These are phyloP conservation scores for Apiotrichum mycotoxinovorans DNA, from an alignment of 1,284 basidiomycete genomes.

Conservation along the genomic window DNA sequence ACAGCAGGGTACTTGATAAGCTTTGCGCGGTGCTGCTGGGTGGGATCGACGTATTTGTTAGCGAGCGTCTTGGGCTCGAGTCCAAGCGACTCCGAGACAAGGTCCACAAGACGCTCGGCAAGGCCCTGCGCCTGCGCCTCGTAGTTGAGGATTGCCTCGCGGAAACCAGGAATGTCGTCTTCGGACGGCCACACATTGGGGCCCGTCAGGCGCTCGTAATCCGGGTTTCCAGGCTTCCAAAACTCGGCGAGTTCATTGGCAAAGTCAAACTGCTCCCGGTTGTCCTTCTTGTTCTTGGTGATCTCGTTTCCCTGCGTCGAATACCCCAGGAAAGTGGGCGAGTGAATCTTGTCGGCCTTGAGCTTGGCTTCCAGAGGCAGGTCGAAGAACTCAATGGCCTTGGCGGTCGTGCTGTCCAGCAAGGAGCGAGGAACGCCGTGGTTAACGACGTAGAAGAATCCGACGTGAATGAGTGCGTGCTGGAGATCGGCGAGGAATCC, in stretches of 20 bases:
- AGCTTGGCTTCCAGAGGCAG: constrained; percentile 41
- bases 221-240: constrained; percentile 14
- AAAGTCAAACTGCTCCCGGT: constrained; percentile 24
- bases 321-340: constrained; percentile 21
- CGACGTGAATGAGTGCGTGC: constrained; percentile 17
- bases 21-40: constrained; percentile 22
- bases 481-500: constrained; percentile 15
- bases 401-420: constrained; percentile 9
- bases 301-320: constrained; percentile 22
- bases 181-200: constrained; percentile 16
- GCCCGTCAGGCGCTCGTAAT: constrained; percentile 17
- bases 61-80: constrained; percentile 9
- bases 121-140: constrained; percentile 7
- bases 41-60: constrained; percentile 9
- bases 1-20: constrained; percentile 23
- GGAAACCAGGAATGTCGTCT: constrained; percentile 12
- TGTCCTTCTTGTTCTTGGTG: constrained; percentile 23
- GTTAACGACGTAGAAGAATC: constrained; percentile 23
- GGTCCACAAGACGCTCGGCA: constrained; percentile 11
- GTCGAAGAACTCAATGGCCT: constrained; percentile 23
- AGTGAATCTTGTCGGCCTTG: constrained; percentile 22
- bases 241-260: constrained; percentile 17
- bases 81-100: constrained; percentile 16
- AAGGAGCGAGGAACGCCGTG: constrained; percentile 11
- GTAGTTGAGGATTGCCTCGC: constrained; percentile 7